Evolutionary conservation across 1,139 yeast genomes (phyloP).

Genomic region (Oligophagozyma castellii): DNA sequence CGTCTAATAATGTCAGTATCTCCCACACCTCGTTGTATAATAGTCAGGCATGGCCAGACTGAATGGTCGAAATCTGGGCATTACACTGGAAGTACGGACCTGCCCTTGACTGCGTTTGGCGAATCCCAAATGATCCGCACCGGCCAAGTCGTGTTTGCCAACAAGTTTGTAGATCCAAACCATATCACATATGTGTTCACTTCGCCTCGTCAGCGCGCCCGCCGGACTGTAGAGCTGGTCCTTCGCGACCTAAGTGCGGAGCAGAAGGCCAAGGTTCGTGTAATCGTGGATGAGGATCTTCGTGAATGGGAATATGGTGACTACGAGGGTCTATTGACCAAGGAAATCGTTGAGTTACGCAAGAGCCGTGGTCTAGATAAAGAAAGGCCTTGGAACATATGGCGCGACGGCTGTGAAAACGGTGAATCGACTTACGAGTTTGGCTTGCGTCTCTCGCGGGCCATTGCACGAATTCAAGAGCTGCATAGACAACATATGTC

Average conservation of each 20-base stretch:
- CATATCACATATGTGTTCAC: conserved; percentile 51
- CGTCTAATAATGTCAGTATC: conserved; percentile 25
- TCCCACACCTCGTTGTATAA: conserved; percentile 57
- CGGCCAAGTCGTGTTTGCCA: conserved; percentile 48
- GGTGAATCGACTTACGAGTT: conserved; percentile 66
- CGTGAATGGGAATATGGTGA: conserved; percentile 96
- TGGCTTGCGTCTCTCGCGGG: conserved; percentile 52
- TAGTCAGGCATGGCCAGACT: conserved; percentile 72
- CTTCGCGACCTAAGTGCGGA: conserved; percentile 37
- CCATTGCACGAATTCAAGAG: conserved; percentile 46
- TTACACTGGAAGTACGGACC: conserved; percentile 75
- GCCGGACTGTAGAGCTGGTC: conserved; percentile 51
- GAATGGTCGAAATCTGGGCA: conserved; percentile 94
- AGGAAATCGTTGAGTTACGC: conserved; percentile 50
- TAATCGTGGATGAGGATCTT: conserved; percentile 49
- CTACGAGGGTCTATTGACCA: conserved; percentile 71
- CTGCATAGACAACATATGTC: conserved; percentile 51
- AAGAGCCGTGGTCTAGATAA: conserved; percentile 44
- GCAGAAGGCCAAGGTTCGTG: conserved; percentile 30
- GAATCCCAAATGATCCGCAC: conserved; percentile 61
- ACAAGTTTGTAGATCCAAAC: conserved; percentile 46
- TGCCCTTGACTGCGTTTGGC: conserved; percentile 67
- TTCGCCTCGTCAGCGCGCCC: conserved; percentile 75
- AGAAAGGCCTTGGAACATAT: conserved; percentile 60
- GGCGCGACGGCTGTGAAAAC: conserved; percentile 87